Percentiles rank a stretch among this genome's conserved stretches.
Evolutionary conservation across 352 stramenopile species (phyloP).

Genomic region (Thraustochytrium striatum): DNA sequence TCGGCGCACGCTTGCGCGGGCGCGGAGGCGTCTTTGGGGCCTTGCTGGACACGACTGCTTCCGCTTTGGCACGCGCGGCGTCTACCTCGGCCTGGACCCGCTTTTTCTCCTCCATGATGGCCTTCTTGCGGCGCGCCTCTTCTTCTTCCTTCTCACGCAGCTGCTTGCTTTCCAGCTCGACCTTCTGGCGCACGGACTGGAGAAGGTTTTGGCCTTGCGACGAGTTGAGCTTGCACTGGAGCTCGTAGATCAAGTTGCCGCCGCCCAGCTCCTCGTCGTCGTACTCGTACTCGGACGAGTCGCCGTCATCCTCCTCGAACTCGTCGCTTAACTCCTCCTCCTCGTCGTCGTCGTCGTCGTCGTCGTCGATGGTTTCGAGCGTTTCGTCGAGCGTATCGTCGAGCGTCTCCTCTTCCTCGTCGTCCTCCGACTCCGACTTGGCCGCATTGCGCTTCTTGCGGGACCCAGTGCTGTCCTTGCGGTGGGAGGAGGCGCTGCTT

Average conservation of each 20-base stretch:
- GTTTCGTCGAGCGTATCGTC: background rate
- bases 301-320: background rate
- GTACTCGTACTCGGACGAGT: background rate
- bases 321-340: conserved; percentile 1
- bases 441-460: background rate
- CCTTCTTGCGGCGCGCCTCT: background rate
- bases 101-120: background rate
- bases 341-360: conserved; percentile 6
- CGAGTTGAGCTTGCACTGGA: conserved; percentile 19
- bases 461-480: too few species aligned
- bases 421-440: background rate
- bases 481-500: too few species aligned
- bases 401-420: background rate
- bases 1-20: background rate
- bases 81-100: background rate
- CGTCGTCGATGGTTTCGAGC: background rate
- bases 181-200: background rate
- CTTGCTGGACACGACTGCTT: background rate
- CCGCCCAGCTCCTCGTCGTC: background rate
- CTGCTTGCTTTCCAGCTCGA: background rate
- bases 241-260: conserved; percentile 23
- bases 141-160: background rate
- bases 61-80: background rate
- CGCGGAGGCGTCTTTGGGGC: background rate
- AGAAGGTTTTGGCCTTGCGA: background rate